Evolutionary conservation across 805 yeast species (phyloP).

Genomic region (Nakazawaea ernobii): DNA sequence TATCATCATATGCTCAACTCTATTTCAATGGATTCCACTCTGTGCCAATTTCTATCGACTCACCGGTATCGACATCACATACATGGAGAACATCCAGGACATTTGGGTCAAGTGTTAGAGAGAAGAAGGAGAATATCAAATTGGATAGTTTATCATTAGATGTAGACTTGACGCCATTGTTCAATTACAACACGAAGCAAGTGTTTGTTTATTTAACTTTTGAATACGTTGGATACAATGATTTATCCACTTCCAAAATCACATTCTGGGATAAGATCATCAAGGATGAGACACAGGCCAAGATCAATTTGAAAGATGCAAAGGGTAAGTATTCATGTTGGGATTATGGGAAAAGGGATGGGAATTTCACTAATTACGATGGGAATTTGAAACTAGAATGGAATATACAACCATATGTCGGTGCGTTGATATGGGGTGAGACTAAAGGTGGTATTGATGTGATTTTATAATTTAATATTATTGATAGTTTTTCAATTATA

Average conservation of each 20-base stretch:
- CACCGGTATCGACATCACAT: conserved; percentile 1
- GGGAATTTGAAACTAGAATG: conserved; percentile 73
- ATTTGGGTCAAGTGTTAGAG: conserved; percentile 56
- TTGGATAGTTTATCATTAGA: conserved; percentile 62
- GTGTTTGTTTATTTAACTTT: conserved; percentile 89
- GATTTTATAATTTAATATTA: too few species aligned
- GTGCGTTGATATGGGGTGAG: conserved; percentile 69
- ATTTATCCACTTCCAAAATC: conserved; percentile 47
- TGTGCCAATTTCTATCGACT: not conserved
- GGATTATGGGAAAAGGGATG: conserved; percentile 56
- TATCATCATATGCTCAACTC: conserved; percentile 46
- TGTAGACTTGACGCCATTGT: conserved; percentile 69
- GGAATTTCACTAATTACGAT: conserved; percentile 52
- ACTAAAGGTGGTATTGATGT: conserved; percentile 24
- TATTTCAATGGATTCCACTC: conserved; percentile 37
- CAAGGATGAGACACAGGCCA: conserved; percentile 46
- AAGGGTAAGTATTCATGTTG: conserved; percentile 80
- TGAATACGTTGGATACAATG: conserved; percentile 54
- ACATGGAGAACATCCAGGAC: conserved; percentile 15
- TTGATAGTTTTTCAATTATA: too few species aligned
- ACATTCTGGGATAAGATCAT: conserved; percentile 91
- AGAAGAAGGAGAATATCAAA: conserved; percentile 71
- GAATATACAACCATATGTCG: conserved; percentile 91
- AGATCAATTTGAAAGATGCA: conserved; percentile 41
- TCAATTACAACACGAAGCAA: conserved; percentile 97